Percentiles rank a stretch among this genome's conserved stretches.
Evolutionary conservation across 73 alveolate genomes (phyloP).

Genomic region (Symbiodinium natans): DNA sequence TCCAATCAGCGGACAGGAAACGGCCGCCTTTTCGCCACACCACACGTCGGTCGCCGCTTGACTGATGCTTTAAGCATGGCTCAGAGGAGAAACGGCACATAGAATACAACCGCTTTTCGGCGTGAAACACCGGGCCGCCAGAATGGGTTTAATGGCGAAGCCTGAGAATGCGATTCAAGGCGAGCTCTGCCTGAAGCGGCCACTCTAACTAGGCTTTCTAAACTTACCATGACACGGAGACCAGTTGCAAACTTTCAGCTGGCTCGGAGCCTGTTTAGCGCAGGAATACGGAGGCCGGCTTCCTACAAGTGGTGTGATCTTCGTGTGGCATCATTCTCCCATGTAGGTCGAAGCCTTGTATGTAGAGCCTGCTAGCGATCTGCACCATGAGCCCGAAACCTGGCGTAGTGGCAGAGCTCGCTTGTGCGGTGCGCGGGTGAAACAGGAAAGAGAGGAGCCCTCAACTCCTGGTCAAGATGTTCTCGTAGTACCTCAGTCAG

Average conservation of each 20-base stretch:
- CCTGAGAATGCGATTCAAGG: background rate
- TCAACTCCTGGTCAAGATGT: conserved; percentile 91
- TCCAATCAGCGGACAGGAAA: too few species aligned
- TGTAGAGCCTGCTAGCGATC: too few species aligned
- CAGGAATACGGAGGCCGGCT: too few species aligned
- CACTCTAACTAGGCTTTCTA: too few species aligned
- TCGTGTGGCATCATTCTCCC: too few species aligned
- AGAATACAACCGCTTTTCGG: background rate
- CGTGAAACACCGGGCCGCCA: background rate
- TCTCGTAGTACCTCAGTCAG: conserved; percentile 62
- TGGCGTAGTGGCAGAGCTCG: background rate
- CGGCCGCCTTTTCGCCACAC: background rate
- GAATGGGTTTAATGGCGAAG: background rate
- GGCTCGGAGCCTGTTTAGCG: too few species aligned
- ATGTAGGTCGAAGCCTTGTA: too few species aligned
- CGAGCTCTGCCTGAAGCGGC: too few species aligned
- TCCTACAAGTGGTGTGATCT: too few species aligned
- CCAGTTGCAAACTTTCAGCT: too few species aligned
- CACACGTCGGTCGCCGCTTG: background rate
- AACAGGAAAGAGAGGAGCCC: conserved; percentile 6
- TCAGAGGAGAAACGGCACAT: background rate
- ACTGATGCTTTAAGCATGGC: background rate
- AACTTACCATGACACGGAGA: too few species aligned
- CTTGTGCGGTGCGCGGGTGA: conserved; percentile 25
- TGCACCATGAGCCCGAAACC: background rate